These are phyloP conservation scores for Brettanomyces custersianus DNA, from an alignment of 805 yeast species.

Conservation along the genomic window DNA sequence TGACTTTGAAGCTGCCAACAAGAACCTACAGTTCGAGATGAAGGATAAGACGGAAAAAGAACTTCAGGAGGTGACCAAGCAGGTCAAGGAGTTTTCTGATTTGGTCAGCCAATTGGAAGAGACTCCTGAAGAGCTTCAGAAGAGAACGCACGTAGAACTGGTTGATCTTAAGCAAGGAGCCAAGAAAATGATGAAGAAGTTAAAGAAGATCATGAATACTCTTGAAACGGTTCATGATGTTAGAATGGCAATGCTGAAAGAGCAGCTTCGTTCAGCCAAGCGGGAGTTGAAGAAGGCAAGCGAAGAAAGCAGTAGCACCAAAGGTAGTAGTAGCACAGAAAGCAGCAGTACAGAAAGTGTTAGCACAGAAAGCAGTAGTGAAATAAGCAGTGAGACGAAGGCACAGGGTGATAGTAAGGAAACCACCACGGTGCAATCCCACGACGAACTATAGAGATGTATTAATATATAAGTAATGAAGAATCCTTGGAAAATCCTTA, in stretches of 20 bases:
- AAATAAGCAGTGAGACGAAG: too few relatives aligned
- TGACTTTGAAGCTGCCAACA: constrained; percentile 44
- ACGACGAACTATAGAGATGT: too few relatives aligned
- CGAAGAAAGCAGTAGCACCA: neutral
- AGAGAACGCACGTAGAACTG: constrained; percentile 14
- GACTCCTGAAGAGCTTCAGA: constrained; percentile 12
- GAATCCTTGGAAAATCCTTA: too few relatives aligned
- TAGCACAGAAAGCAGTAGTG: too few relatives aligned
- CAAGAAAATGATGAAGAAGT: constrained; percentile 10
- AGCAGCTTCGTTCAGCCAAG: constrained; percentile 8
- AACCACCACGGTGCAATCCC: too few relatives aligned
- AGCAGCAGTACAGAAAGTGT: too few relatives aligned
- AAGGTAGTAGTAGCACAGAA: too few relatives aligned
- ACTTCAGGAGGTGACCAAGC: constrained; percentile 18
- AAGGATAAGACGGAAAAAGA: constrained; percentile 20
- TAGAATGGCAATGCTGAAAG: constrained; percentile 19
- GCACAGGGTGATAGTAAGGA: too few relatives aligned
- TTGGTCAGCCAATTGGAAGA: constrained; percentile 21
- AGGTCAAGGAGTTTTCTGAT: constrained; percentile 21
- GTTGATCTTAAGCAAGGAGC: constrained; percentile 18
- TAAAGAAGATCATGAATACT: constrained; percentile 9
- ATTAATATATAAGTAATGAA: too few relatives aligned
- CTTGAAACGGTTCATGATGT: constrained; percentile 20
- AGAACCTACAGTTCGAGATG: constrained; percentile 29
- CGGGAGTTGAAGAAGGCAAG: constrained; percentile 7